Evolutionary conservation across 2,329 filamentous ascomycete species (phyloP).

Genomic region (Apiospora marii): DNA sequence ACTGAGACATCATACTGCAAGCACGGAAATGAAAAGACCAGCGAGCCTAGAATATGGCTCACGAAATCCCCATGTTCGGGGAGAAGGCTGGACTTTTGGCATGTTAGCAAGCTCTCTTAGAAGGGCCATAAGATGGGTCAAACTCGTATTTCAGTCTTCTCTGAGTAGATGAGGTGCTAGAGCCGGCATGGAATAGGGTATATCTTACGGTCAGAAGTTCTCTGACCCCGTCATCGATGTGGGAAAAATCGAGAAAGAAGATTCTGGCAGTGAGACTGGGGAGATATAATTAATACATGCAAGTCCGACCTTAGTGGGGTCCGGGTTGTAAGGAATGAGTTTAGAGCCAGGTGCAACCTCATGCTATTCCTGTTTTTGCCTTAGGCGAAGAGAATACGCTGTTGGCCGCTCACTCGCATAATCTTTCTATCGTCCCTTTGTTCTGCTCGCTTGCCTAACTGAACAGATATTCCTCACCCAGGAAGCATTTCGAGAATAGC

Average conservation of each 20-base stretch:
- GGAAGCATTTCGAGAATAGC: neutral
- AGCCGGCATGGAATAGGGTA: neutral
- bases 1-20: neutral
- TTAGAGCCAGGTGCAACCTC: neutral
- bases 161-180: neutral
- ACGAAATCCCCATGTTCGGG: neutral
- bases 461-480: neutral
- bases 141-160: neutral
- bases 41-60: neutral
- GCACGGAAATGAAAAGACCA: neutral
- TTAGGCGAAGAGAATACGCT: constrained; percentile 6
- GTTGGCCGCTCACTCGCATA: constrained; percentile 15
- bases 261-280: neutral
- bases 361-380: constrained; percentile 10
- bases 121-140: neutral
- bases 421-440: neutral
- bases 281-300: neutral
- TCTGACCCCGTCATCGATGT: neutral
- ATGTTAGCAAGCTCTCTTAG: neutral
- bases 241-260: constrained; percentile 18
- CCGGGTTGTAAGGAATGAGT: neutral
- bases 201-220: neutral
- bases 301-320: neutral
- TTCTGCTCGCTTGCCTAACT: neutral
- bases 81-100: neutral